Conservation (phyloP, 1,139 yeast genomes). For the Candida buenavistaensis region DNA sequence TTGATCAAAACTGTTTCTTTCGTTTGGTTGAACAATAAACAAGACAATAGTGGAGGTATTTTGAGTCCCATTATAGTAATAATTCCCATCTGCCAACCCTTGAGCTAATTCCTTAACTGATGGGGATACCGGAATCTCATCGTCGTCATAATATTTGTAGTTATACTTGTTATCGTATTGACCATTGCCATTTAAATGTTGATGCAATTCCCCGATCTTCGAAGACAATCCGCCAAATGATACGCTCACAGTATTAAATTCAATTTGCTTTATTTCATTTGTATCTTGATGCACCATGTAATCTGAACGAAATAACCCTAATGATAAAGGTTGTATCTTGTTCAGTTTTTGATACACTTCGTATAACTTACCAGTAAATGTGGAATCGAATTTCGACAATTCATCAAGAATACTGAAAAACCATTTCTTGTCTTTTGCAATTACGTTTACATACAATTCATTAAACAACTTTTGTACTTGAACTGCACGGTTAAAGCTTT, state of each 20-base stretch:
- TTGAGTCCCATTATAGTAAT: conserved; percentile 41
- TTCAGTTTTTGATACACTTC: conserved; percentile 47
- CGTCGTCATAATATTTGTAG: conserved; percentile 37
- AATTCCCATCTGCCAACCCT: conserved; percentile 70
- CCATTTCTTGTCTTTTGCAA: conserved; percentile 57
- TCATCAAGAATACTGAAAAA: conserved; percentile 54
- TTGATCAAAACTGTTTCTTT: conserved; percentile 90
- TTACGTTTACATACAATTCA: conserved; percentile 68
- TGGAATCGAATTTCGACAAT: conserved; percentile 61
- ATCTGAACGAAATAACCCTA: conserved; percentile 90
- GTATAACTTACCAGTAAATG: conserved; percentile 80
- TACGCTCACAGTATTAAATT: conserved; percentile 92
- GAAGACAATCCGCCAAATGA: conserved; percentile 91
- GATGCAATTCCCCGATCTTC: conserved; percentile 76
- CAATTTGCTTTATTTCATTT: conserved; percentile 78
- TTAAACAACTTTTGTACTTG: conserved; percentile 71
- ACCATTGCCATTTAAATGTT: conserved; percentile 59
- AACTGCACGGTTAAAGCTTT: conserved; percentile 65
- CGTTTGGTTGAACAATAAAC: conserved; percentile 81
- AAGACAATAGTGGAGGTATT: conserved; percentile 54
- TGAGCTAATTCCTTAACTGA: conserved; percentile 62
- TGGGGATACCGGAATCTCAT: conserved; percentile 64
- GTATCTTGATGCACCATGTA: conserved; percentile 65
- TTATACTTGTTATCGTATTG: conserved; percentile 44
- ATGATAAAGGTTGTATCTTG: conserved; percentile 65